Percentiles rank a stretch among this genome's conserved stretches.
phyloP scores from a whole-genome alignment of 352 stramenopile species.

The Phytophthora pisi region DNA sequence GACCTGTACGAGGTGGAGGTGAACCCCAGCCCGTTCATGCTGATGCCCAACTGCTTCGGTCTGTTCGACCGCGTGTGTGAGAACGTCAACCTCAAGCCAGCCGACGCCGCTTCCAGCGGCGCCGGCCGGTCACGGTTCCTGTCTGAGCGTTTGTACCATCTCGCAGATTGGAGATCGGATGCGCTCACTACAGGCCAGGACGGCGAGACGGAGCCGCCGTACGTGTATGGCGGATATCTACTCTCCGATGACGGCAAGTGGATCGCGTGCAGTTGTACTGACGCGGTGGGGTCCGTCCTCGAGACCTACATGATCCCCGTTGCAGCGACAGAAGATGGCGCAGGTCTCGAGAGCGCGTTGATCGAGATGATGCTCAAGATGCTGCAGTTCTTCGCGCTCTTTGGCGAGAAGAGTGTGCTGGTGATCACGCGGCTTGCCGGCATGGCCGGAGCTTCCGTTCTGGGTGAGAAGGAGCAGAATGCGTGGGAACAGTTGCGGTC shows the following conservation, averaged over 20 bases:
- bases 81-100: constrained; percentile 56
- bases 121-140: constrained; percentile 45
- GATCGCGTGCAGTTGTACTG: constrained; percentile 57
- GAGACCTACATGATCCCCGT: constrained; percentile 59
- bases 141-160: constrained; percentile 68
- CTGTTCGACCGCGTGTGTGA: constrained; percentile 78
- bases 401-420: constrained; percentile 54
- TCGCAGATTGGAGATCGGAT: constrained; percentile 46
- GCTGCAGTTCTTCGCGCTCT: constrained; percentile 63
- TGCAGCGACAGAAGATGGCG: constrained; percentile 15
- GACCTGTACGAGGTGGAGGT: constrained; percentile 72
- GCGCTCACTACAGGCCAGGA: constrained; percentile 7
- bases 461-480: constrained; percentile 42
- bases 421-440: constrained; percentile 48
- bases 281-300: constrained; percentile 64
- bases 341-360: constrained; percentile 39
- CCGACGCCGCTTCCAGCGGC: constrained; percentile 17
- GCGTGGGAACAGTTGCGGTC: constrained; percentile 49
- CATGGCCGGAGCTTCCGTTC: constrained; percentile 14
- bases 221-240: constrained; percentile 59
- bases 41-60: constrained; percentile 65
- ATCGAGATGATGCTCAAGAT: constrained; percentile 53
- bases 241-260: constrained; percentile 66
- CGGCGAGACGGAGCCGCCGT: constrained; percentile 21
- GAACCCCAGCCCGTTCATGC: constrained; percentile 59